Evolutionary conservation across 495 filamentous ascomycete genomes (phyloP).

Genomic region (Neurospora sp.): DNA sequence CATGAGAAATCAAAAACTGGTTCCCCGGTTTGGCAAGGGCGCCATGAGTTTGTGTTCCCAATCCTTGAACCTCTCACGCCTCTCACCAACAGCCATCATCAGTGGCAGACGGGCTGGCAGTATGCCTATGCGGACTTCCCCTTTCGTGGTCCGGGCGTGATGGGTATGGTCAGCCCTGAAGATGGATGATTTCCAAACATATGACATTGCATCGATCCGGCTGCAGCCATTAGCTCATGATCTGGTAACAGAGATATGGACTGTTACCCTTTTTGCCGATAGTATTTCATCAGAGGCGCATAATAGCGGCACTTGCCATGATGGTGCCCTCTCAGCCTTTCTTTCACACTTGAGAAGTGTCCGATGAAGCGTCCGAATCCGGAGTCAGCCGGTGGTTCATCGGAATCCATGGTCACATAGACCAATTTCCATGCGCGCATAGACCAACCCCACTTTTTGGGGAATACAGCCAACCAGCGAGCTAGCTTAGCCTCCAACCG

Average conservation of each 20-base stretch:
- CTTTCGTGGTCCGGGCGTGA: background rate
- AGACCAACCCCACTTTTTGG: too few relatives aligned
- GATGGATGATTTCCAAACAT: background rate
- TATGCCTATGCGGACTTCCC: background rate
- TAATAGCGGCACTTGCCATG: background rate
- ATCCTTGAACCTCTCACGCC: background rate
- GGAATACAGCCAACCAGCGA: too few relatives aligned
- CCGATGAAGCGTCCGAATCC: background rate
- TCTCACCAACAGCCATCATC: background rate
- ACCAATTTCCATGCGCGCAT: too few relatives aligned
- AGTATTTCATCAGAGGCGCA: background rate
- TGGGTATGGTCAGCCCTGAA: background rate
- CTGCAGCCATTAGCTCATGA: background rate
- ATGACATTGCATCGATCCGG: background rate
- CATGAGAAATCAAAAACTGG: background rate
- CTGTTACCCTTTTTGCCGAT: background rate
- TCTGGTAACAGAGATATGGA: background rate
- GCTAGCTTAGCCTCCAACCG: too few relatives aligned
- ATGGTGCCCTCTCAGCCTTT: background rate
- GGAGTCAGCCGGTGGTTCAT: background rate
- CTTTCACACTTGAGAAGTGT: background rate
- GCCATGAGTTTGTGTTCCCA: background rate
- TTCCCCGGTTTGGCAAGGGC: background rate
- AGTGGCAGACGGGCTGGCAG: background rate
- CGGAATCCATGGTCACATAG: too few relatives aligned